Evolutionary conservation across 805 yeast species (phyloP), one percentile per base, ranked within the genome.

Genomic region (Phaffomyces antillensis): DNA sequence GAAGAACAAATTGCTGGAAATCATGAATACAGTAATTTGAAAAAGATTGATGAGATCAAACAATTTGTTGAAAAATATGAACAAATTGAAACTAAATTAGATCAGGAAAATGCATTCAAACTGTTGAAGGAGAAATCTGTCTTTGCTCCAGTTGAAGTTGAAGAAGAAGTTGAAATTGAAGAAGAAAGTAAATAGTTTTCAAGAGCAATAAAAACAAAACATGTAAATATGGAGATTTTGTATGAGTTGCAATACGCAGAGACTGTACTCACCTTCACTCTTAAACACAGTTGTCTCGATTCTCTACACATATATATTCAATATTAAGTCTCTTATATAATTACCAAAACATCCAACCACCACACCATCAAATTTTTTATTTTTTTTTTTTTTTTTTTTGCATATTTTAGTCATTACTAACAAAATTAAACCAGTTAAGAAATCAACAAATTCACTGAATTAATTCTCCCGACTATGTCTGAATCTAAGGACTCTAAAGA

Each of bases 111-210:
- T 31, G 36, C 32, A 15, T 49, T 40, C 15, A 30, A 40, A 15
- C 45, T 41, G 20, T 28, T 53, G 34, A 49, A 50, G 38, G 50
- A 47, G 16, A 46, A 46, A 33, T 42, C 45, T 24, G 33, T 39
- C n/a, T 46, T 46, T 30, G 41, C 40, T 20, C 36, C 24, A 25
- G 18, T 36, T 11, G 40, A 24, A 26, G 41, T 28, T 18, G 33
- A 28, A 16, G 23, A 31, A 15, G 40, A 31, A n/a, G 20, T 9
- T 9, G 28, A 38, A 6, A n/a, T 11, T 32, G 45, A 24, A 37
- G 17, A 35, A 35, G 13, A 35, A 24, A 20, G 23, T 35, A 35
- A 20, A 35, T 17, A 17, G 23, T 17, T 34, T 4, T 20, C n/a
- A 20, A 20, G 6, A 20, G 11, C 3, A 10, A 34, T 33, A 33